Percentiles rank a stretch among this genome's conserved stretches.
These are phyloP conservation scores for Spathaspora arborariae DNA, from an alignment of 805 yeast species.

Conservation along the genomic window DNA sequence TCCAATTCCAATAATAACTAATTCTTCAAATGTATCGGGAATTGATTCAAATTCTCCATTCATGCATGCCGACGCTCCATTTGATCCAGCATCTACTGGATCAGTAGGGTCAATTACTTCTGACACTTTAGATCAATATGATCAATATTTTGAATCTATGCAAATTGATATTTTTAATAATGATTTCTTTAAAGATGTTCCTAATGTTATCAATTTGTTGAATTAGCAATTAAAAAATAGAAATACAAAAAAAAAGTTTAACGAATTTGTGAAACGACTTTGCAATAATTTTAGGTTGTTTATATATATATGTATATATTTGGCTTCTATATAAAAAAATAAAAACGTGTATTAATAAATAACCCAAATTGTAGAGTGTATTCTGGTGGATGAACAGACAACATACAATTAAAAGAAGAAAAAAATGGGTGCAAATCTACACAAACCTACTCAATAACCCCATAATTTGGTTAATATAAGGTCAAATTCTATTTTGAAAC, in stretches of 20 bases:
- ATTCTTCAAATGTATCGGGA: neutral
- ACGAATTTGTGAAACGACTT: neutral
- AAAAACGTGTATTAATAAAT: too few relatives aligned
- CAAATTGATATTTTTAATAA: constrained; percentile 25
- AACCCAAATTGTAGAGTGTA: too few relatives aligned
- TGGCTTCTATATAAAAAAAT: too few relatives aligned
- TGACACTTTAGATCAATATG: constrained; percentile 13
- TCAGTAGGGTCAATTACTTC: constrained; percentile 1
- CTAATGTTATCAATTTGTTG: constrained; percentile 15
- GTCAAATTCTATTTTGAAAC: too few relatives aligned
- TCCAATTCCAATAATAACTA: neutral
- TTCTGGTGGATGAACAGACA: too few relatives aligned
- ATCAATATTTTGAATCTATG: constrained; percentile 22
- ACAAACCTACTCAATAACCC: too few relatives aligned
- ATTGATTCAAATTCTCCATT: neutral
- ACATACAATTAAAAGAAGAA: too few relatives aligned
- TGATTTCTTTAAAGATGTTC: constrained; percentile 24
- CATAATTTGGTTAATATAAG: too few relatives aligned
- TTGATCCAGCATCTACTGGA: neutral
- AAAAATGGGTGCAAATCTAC: too few relatives aligned
- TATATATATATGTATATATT: too few relatives aligned
- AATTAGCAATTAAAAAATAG: neutral
- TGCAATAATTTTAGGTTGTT: neutral
- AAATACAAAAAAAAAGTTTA: neutral
- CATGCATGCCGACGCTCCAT: neutral